Evolutionary conservation across 2,329 filamentous ascomycete genomes (phyloP), one percentile per base, ranked within the genome.

Genomic region (Paraconiothyrium brasiliense): DNA sequence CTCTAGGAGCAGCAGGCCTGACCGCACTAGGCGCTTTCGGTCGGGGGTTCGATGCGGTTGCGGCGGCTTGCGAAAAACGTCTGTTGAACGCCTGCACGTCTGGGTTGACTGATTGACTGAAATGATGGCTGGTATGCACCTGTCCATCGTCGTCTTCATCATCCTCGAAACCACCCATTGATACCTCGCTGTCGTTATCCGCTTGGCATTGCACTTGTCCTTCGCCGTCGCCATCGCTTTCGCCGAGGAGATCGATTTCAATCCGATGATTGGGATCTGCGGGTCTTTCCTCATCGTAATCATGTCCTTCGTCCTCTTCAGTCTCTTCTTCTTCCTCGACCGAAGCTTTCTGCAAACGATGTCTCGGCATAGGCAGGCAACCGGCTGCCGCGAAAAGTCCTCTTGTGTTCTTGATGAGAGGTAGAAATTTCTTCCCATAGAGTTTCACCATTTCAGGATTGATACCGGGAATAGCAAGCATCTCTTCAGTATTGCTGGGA

Each of bases 391-490:
- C 11, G 48, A 71, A 76, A 35, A 70, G 58, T 7, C 65, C 72
- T 58, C 67, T 79, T 66, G 63, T 70, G 54, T 64, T 74, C 27
- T 60, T 71, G 67, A 93, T 80, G 5, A 93, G 75, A 1, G 83
- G 81, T 41, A 91, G 74, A 64, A 94, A 87, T 57, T 81, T 83
- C 37, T 78, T 79, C 8, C 91, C 91, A 71, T 89, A 88, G 2
- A 82, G 80, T 48, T 82, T 73, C 27, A 93, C 89, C 71, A 88
- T 90, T 30, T 88, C 86, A 1, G 74, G 65, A 57, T 90, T 84
- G 60, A 94, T 89, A 10, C 85, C 86, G 0, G 84, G 84, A 52
- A 94, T 90, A 9, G 78, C 76, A 35, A 79, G 80, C 87, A 95
- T 91, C 60, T 87, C 81, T 16, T 86, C 84, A 10, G 87, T 70